These are phyloP conservation scores for Gypsophila paniculata DNA, from an alignment of 179 eudicot genomes.

Conservation along the genomic window DNA sequence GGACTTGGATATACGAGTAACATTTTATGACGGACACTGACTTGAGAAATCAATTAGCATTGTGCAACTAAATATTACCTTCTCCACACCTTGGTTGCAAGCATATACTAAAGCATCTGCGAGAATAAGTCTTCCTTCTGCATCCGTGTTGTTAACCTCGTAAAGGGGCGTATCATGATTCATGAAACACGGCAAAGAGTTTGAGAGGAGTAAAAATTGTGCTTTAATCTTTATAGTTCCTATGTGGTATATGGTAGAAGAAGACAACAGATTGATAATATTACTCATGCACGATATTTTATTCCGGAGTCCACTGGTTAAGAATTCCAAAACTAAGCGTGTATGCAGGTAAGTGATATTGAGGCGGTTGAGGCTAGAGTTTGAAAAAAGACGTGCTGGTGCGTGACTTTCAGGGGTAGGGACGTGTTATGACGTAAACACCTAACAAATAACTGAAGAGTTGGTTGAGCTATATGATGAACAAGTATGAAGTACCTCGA, in stretches of 20 bases:
- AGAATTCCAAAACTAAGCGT: too few species aligned
- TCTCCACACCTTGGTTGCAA: conserved; percentile 94
- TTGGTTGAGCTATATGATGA: conserved; percentile 14
- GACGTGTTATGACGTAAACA: neutral
- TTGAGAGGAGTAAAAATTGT: too few species aligned
- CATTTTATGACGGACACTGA: neutral
- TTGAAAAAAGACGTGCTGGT: too few species aligned
- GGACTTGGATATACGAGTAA: too few species aligned
- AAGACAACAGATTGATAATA: too few species aligned
- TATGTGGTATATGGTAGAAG: too few species aligned
- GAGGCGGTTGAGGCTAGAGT: too few species aligned
- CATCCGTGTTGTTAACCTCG: conserved; percentile 98
- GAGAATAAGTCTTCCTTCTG: conserved; percentile 98
- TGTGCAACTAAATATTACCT: conserved; percentile 42
- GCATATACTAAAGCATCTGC: conserved; percentile 97
- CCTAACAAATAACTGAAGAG: neutral
- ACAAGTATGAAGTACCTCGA: conserved; percentile 80
- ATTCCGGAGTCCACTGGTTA: too few species aligned
- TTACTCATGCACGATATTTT: too few species aligned
- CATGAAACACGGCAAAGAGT: conserved; percentile 2
- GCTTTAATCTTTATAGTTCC: neutral
- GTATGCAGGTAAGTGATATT: too few species aligned
- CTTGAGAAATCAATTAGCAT: neutral
- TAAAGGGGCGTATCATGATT: conserved; percentile 12
- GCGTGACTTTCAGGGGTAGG: too few species aligned